Evolutionary conservation across 2,329 filamentous ascomycete genomes (phyloP).

Genomic region (Helminthosporium solani): DNA sequence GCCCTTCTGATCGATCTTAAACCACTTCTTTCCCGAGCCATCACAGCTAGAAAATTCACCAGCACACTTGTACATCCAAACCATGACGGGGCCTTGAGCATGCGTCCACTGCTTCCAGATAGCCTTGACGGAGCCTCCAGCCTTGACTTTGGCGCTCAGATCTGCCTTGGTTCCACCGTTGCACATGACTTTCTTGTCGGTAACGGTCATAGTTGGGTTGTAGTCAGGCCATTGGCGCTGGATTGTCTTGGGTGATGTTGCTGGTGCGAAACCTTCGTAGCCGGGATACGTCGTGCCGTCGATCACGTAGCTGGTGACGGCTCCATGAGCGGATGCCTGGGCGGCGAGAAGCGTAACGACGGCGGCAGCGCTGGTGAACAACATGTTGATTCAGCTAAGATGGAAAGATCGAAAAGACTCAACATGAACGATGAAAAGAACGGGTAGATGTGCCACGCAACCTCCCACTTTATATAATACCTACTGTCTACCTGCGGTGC

Average conservation of each 20-base stretch:
- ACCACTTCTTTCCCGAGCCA: conserved; percentile 57
- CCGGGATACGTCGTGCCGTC: conserved; percentile 36
- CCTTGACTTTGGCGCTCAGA: conserved; percentile 50
- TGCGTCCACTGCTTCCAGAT: conserved; percentile 61
- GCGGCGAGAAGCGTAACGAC: conserved; percentile 32
- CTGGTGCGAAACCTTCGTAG: conserved; percentile 56
- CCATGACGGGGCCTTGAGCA: conserved; percentile 59
- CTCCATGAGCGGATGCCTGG: conserved; percentile 38
- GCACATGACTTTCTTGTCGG: conserved; percentile 56
- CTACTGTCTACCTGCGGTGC: background rate
- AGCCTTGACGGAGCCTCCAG: conserved; percentile 54
- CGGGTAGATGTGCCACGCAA: background rate
- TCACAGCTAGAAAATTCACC: conserved; percentile 52
- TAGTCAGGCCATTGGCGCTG: conserved; percentile 60
- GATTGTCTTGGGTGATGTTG: conserved; percentile 53
- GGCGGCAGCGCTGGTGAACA: conserved; percentile 39
- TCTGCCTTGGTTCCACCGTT: conserved; percentile 50
- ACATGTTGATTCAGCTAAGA: conserved; percentile 29
- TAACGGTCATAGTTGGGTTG: conserved; percentile 54
- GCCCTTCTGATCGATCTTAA: conserved; percentile 59
- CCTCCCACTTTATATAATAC: conserved; percentile 19
- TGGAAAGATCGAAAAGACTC: conserved; percentile 1
- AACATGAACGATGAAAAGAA: background rate
- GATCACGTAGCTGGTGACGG: conserved; percentile 39
- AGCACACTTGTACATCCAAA: conserved; percentile 55